These are phyloP conservation scores for Saccharomycopsis guyanensis DNA, from an alignment of 805 yeast genomes.

Conservation along the genomic window DNA sequence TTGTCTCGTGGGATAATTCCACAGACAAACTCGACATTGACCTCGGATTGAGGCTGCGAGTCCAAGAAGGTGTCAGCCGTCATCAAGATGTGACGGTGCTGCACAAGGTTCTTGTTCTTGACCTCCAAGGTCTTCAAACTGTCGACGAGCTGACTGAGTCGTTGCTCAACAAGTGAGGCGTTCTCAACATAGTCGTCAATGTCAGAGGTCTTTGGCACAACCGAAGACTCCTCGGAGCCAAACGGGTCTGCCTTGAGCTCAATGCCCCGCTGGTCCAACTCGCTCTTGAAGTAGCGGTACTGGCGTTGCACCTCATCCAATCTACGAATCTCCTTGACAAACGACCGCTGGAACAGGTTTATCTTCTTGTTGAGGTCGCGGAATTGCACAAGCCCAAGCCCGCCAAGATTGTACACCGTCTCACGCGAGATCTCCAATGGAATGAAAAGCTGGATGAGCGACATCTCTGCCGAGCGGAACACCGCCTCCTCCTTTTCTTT, in stretches of 20 bases:
- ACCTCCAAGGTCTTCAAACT: constrained; percentile 38
- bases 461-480: constrained; percentile 40
- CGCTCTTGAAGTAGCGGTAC: constrained; percentile 24
- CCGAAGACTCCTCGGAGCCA: constrained; percentile 24
- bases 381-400: constrained; percentile 36
- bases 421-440: constrained; percentile 40
- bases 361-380: constrained; percentile 36
- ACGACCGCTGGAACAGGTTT: constrained; percentile 40
- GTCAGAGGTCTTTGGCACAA: constrained; percentile 31
- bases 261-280: constrained; percentile 26
- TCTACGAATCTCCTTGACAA: constrained; percentile 33
- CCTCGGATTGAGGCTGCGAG: constrained; percentile 19
- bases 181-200: constrained; percentile 45
- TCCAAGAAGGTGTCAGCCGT: constrained; percentile 44
- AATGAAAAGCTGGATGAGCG: constrained; percentile 40
- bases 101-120: constrained; percentile 53
- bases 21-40: constrained; percentile 41
- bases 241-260: constrained; percentile 24
- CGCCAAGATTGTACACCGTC: constrained; percentile 37
- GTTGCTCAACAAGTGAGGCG: constrained; percentile 46
- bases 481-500: constrained; percentile 17
- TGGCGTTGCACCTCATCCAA: constrained; percentile 32
- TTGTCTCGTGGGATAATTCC: constrained; percentile 62
- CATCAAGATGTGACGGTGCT: constrained; percentile 46
- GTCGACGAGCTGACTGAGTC: constrained; percentile 42